These are phyloP conservation scores for Stellera chamaejasme DNA, from an alignment of 345 rosid genomes.

Conservation along the genomic window DNA sequence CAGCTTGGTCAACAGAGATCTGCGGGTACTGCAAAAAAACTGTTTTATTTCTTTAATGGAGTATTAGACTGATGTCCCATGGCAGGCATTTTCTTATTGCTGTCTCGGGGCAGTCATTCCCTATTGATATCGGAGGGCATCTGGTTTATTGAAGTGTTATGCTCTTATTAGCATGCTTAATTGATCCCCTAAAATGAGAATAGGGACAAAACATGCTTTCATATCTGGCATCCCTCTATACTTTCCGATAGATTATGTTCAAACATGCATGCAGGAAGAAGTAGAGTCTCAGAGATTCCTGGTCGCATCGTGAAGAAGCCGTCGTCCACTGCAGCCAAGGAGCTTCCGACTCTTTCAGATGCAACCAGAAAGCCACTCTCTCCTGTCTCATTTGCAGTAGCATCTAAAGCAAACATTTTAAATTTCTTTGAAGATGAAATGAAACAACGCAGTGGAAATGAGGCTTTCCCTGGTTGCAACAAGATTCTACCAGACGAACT, in stretches of 20 bases:
- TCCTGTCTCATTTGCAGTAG: slow-evolving; percentile 32
- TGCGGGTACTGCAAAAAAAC: slow-evolving; percentile 16
- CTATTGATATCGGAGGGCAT: background rate
- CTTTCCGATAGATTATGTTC: background rate
- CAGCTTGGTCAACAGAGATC: slow-evolving; percentile 14
- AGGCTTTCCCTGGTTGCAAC: slow-evolving; percentile 10
- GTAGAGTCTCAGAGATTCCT: slow-evolving; percentile 36
- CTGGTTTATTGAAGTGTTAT: background rate
- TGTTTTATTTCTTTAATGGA: slow-evolving; percentile 16
- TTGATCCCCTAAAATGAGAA: no score
- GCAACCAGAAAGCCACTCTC: slow-evolving; percentile 49
- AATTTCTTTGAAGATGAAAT: slow-evolving; percentile 34
- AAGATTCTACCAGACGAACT: slow-evolving; percentile 18
- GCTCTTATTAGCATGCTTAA: background rate
- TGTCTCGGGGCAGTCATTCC: background rate
- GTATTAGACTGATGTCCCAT: background rate
- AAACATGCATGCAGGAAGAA: slow-evolving; percentile 36
- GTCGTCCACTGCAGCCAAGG: slow-evolving; percentile 19
- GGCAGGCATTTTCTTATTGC: background rate
- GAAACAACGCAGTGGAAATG: slow-evolving; percentile 14
- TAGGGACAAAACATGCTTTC: no score
- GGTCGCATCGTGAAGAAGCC: slow-evolving; percentile 34
- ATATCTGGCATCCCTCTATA: no score
- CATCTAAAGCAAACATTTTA: slow-evolving; percentile 35
- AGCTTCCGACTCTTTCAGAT: slow-evolving; percentile 19